A percentile compares a stretch with the other conserved stretches of the same genome.
Evolutionary conservation across 495 filamentous ascomycete genomes (phyloP).

Genomic region (Neurospora sp.): DNA sequence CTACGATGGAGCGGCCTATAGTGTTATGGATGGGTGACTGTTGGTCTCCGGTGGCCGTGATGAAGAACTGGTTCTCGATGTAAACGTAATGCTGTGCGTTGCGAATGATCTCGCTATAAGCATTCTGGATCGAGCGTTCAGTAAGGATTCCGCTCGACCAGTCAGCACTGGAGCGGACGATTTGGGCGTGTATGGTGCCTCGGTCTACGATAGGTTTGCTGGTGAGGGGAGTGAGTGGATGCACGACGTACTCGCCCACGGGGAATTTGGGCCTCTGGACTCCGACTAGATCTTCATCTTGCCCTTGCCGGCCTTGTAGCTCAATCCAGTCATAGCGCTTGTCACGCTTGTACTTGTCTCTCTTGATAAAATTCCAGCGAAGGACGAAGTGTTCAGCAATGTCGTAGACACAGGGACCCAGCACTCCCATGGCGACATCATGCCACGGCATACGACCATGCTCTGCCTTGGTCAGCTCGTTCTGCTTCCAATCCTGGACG

Average conservation of each 20-base stretch:
- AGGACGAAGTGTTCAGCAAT: conserved; percentile 95
- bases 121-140: conserved; percentile 88
- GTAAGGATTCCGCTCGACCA: conserved; percentile 92
- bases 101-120: conserved; percentile 75
- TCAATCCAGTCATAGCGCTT: conserved; percentile 70
- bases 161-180: conserved; percentile 78
- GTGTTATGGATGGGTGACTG: conserved; percentile 80
- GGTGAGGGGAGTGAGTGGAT: conserved; percentile 60
- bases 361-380: conserved; percentile 93
- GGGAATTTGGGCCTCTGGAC: conserved; percentile 82
- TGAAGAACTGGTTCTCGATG: conserved; percentile 98
- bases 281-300: conserved; percentile 72
- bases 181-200: conserved; percentile 70
- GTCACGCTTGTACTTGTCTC: conserved; percentile 94
- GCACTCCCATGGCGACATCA: conserved; percentile 81
- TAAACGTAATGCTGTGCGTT: conserved; percentile 88
- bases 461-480: conserved; percentile 85
- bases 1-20: conserved; percentile 79
- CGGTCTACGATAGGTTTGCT: conserved; percentile 33
- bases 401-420: conserved; percentile 84
- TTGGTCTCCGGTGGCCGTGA: conserved; percentile 83
- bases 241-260: conserved; percentile 74
- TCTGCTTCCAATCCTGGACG: conserved; percentile 84
- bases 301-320: conserved; percentile 67
- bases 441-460: conserved; percentile 98